These are phyloP conservation scores for Thielaviopsis euricoi DNA, from an alignment of 2,329 filamentous ascomycete species.

Conservation along the genomic window DNA sequence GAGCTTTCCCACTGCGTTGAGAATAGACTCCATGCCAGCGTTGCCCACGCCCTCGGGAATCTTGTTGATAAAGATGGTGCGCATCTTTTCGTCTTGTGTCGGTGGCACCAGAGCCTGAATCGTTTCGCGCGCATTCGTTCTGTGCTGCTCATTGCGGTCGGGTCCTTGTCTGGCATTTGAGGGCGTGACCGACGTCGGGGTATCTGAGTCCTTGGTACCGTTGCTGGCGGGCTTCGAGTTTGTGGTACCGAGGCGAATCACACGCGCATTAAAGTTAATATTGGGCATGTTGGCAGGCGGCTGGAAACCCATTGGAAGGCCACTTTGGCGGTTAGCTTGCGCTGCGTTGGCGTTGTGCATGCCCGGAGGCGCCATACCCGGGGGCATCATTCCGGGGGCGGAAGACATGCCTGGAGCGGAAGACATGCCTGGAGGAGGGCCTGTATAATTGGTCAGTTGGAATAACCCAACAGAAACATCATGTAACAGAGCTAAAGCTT, in stretches of 20 bases:
- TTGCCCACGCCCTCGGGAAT: constrained; percentile 73
- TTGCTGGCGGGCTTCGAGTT: constrained; percentile 41
- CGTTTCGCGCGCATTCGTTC: constrained; percentile 49
- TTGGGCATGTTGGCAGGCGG: constrained; percentile 84
- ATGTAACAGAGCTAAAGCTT: constrained; percentile 19
- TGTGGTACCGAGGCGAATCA: constrained; percentile 79
- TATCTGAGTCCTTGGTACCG: constrained; percentile 27
- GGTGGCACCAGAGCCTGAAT: constrained; percentile 63
- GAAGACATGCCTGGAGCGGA: constrained; percentile 29
- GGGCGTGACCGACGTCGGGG: constrained; percentile 17
- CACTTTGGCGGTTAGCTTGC: constrained; percentile 64
- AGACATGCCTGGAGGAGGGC: constrained; percentile 64
- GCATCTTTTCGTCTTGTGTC: constrained; percentile 75
- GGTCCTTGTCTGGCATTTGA: constrained; percentile 27
- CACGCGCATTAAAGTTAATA: constrained; percentile 94
- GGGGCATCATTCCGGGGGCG: constrained; percentile 19
- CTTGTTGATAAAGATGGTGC: constrained; percentile 78
- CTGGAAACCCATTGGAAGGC: constrained; percentile 71
- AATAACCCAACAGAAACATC: constrained; percentile 2
- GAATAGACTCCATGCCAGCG: constrained; percentile 59
- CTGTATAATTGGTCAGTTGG: constrained; percentile 23
- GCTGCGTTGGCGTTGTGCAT: constrained; percentile 58
- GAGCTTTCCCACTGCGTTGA: constrained; percentile 61
- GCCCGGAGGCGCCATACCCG: constrained; percentile 64
- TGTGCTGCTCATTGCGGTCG: constrained; percentile 45